Percentiles rank a stretch among this genome's conserved stretches.
Evolutionary conservation across 73 alveolate species (phyloP).

Genomic region (Breviolum minutum): DNA sequence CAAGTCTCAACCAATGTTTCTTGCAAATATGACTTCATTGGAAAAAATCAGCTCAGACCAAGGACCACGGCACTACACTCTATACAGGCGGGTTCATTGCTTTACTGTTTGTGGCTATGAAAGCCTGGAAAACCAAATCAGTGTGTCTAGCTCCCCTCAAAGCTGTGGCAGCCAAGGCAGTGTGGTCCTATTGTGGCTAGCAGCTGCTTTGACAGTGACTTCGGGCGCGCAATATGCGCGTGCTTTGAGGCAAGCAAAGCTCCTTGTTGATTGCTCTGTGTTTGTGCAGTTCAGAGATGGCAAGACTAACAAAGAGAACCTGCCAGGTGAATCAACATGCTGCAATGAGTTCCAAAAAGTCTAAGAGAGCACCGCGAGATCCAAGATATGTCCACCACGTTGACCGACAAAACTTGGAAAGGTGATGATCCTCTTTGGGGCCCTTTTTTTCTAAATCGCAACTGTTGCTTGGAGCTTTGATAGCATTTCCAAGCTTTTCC

Average conservation of each 20-base stretch:
- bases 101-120: neutral
- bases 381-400: too few relatives aligned
- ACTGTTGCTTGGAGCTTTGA: too few relatives aligned
- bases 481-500: too few relatives aligned
- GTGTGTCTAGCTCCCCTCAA: neutral
- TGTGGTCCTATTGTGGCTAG: slow-evolving; percentile 62
- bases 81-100: slow-evolving; percentile 3
- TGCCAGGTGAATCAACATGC: too few relatives aligned
- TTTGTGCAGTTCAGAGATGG: too few relatives aligned
- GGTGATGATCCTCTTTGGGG: too few relatives aligned
- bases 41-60: neutral
- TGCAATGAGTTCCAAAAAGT: too few relatives aligned
- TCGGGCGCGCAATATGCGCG: slow-evolving; percentile 43
- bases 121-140: neutral
- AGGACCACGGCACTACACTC: neutral
- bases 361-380: too few relatives aligned
- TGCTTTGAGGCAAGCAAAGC: neutral
- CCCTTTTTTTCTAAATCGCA: too few relatives aligned
- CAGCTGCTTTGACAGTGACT: slow-evolving; percentile 66
- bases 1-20: neutral
- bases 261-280: neutral
- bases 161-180: slow-evolving; percentile 7
- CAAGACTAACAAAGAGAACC: too few relatives aligned
- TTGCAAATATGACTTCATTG: neutral
- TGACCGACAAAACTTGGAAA: too few relatives aligned